phyloP scores from a whole-genome alignment of 495 filamentous ascomycete species.

The Elaphomyces granulatus region DNA sequence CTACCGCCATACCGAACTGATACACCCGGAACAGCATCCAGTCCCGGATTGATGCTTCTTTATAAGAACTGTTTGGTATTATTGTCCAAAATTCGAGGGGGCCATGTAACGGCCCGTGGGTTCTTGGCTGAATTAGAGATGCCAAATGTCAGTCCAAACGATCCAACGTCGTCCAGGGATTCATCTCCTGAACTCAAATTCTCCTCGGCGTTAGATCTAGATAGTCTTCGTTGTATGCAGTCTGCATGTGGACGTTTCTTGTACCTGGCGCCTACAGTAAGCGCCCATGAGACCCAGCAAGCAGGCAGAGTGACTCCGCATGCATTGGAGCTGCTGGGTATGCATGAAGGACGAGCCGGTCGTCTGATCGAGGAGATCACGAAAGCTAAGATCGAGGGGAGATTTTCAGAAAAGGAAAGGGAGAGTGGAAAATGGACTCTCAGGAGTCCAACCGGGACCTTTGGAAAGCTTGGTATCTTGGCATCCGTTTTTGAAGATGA shows the following conservation, averaged over 20 bases:
- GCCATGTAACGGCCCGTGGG: constrained; percentile 55
- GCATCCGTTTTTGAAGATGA: constrained; percentile 65
- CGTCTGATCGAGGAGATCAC: constrained; percentile 74
- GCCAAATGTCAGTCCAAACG: constrained; percentile 14
- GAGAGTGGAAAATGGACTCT: constrained; percentile 70
- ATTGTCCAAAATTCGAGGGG: constrained; percentile 47
- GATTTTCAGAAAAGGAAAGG: constrained; percentile 64
- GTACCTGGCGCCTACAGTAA: constrained; percentile 48
- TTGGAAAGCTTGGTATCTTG: constrained; percentile 50
- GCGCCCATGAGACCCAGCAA: constrained; percentile 15
- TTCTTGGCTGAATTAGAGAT: constrained; percentile 66
- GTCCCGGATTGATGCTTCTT: constrained; percentile 58
- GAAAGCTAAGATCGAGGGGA: constrained; percentile 72
- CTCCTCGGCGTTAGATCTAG: constrained; percentile 53
- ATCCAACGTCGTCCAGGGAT: not conserved
- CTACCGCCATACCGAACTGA: constrained; percentile 52
- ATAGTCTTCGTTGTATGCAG: constrained; percentile 59
- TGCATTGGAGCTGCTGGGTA: constrained; percentile 35
- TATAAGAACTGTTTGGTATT: constrained; percentile 75
- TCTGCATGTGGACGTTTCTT: constrained; percentile 56
- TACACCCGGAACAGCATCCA: constrained; percentile 20
- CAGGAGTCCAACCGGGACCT: constrained; percentile 43
- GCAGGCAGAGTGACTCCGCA: constrained; percentile 48
- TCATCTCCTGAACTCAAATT: constrained; percentile 49
- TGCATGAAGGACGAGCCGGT: constrained; percentile 65